phyloP scores from a whole-genome alignment of 1,284 basidiomycete genomes.

The Xanthoconium separans region DNA sequence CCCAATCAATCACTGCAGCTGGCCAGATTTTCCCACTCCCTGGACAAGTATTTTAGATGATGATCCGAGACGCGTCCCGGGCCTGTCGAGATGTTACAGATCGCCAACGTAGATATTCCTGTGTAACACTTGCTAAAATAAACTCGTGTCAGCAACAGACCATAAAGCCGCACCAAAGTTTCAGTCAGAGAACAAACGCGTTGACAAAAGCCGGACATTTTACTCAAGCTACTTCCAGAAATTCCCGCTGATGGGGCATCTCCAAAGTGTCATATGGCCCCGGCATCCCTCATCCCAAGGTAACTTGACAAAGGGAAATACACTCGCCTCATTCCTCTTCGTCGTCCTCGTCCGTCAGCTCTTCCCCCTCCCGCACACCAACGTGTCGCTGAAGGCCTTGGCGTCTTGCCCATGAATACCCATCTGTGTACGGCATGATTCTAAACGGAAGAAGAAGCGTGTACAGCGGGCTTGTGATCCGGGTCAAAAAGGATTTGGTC shows the following conservation, averaged over 20 bases:
- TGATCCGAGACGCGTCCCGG: too few relatives aligned
- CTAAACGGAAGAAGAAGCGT: constrained; percentile 83
- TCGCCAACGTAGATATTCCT: too few relatives aligned
- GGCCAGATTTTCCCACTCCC: too few relatives aligned
- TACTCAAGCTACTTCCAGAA: constrained; percentile 28
- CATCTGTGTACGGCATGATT: constrained; percentile 83
- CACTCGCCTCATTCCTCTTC: constrained; percentile 30
- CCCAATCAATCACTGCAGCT: too few relatives aligned
- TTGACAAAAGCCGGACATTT: constrained; percentile 16
- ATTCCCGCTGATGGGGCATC: constrained; percentile 15
- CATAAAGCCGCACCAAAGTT: neutral
- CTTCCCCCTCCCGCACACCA: constrained; percentile 64
- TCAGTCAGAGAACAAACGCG: constrained; percentile 20
- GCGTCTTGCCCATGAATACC: constrained; percentile 76
- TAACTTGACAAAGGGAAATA: neutral
- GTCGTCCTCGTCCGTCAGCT: constrained; percentile 73
- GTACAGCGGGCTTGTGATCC: constrained; percentile 56
- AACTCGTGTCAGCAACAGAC: constrained; percentile 5
- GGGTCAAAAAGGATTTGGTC: neutral
- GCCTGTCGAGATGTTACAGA: too few relatives aligned
- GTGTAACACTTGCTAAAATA: neutral
- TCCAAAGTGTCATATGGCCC: constrained; percentile 77
- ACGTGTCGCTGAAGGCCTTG: constrained; percentile 59
- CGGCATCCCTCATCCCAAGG: constrained; percentile 62
- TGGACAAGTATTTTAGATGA: too few relatives aligned